These are phyloP conservation scores for Plasmopara halstedii DNA, from an alignment of 352 stramenopile genomes.

Conservation along the genomic window DNA sequence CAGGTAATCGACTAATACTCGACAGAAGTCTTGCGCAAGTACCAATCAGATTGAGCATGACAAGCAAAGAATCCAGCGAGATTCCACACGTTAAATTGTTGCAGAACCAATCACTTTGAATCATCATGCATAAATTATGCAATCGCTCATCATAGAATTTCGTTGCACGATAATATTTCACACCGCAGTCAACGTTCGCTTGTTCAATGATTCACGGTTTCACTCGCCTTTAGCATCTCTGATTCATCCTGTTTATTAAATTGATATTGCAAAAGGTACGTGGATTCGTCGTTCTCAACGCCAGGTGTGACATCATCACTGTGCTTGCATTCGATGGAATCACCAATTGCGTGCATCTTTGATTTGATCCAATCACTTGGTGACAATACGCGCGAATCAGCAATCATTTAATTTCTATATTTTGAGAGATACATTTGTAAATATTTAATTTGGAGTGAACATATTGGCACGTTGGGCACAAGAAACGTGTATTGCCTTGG, in stretches of 20 bases:
- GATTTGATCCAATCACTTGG: neutral
- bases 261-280: neutral
- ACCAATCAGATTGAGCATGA: conserved; percentile 1
- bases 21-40: too few relatives aligned
- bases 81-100: conserved; percentile 1
- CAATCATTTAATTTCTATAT: neutral
- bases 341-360: neutral
- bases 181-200: conserved; percentile 1
- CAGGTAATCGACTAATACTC: too few relatives aligned
- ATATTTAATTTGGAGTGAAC: neutral
- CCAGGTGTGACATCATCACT: neutral
- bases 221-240: neutral
- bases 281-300: neutral
- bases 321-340: neutral
- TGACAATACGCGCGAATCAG: neutral
- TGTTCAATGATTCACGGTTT: neutral
- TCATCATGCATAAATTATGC: conserved; percentile 1
- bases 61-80: conserved; percentile 2
- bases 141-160: neutral
- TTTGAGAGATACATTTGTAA: conserved; percentile 1
- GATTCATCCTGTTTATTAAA: conserved; percentile 1
- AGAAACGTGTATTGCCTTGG: neutral
- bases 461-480: too few relatives aligned
- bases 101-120: neutral
- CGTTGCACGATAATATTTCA: neutral